These are phyloP conservation scores for Hamigera avellanea DNA, from an alignment of 495 filamentous ascomycete species.

Conservation along the genomic window DNA sequence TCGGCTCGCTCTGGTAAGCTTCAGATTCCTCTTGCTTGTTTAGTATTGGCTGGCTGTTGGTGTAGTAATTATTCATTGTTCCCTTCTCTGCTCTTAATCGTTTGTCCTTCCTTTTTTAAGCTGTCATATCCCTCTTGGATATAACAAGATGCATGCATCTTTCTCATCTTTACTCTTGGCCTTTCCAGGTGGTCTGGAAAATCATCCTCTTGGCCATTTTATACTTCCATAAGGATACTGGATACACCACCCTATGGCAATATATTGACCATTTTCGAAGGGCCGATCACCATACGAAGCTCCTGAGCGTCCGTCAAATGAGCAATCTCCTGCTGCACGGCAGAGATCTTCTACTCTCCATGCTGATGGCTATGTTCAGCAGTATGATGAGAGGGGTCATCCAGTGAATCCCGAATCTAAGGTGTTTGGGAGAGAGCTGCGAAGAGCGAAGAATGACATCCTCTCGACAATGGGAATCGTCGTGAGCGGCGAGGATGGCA, in stretches of 20 bases:
- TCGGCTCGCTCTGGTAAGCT: slow-evolving; percentile 42
- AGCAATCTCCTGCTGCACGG: slow-evolving; percentile 8
- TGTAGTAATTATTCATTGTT: not conserved
- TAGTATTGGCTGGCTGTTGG: not conserved
- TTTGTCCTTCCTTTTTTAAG: too few relatives aligned
- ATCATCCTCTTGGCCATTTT: too few relatives aligned
- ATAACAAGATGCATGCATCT: not conserved
- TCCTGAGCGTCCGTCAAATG: slow-evolving; percentile 23
- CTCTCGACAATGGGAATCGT: slow-evolving; percentile 45
- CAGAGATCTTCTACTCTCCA: slow-evolving; percentile 25
- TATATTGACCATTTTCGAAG: slow-evolving; percentile 23
- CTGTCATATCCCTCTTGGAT: not conserved
- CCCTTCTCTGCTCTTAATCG: too few relatives aligned
- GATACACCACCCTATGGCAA: too few relatives aligned
- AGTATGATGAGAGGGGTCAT: slow-evolving; percentile 60
- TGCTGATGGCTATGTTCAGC: slow-evolving; percentile 42
- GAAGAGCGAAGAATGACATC: slow-evolving; percentile 46
- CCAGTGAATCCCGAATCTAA: slow-evolving; percentile 50
- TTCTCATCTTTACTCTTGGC: not conserved
- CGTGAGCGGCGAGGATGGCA: slow-evolving; percentile 32
- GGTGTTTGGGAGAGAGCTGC: slow-evolving; percentile 27
- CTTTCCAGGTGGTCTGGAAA: too few relatives aligned
- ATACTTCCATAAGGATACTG: too few relatives aligned
- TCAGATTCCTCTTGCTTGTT: not conserved
- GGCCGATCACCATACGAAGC: slow-evolving; percentile 64